These are phyloP conservation scores for Fusarium begoniae DNA, from an alignment of 2,329 filamentous ascomycete species.

Conservation along the genomic window DNA sequence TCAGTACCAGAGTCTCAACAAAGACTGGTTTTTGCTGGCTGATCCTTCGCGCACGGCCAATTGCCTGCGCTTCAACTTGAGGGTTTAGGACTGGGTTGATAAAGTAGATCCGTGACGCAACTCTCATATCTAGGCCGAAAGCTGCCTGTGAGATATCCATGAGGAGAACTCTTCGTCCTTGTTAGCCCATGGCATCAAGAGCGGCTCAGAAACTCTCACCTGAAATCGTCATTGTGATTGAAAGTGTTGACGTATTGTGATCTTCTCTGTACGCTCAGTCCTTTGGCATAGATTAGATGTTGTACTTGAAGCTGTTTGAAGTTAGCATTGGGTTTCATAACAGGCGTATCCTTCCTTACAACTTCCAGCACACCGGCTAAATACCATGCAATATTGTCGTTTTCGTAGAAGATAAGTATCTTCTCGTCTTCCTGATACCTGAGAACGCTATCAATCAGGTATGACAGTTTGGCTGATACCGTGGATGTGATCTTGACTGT, in stretches of 20 bases:
- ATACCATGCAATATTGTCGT: slow-evolving; percentile 87
- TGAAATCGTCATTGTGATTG: slow-evolving; percentile 72
- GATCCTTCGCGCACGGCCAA: slow-evolving; percentile 89
- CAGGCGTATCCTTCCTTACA: slow-evolving; percentile 47
- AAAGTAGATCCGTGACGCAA: slow-evolving; percentile 87
- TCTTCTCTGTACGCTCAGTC: slow-evolving; percentile 67
- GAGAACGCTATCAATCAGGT: slow-evolving; percentile 78
- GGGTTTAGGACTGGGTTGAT: slow-evolving; percentile 88
- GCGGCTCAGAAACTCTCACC: slow-evolving; percentile 44
- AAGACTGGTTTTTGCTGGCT: slow-evolving; percentile 81
- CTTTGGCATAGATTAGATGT: slow-evolving; percentile 74
- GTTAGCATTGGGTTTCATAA: slow-evolving; percentile 4
- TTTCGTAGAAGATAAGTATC: slow-evolving; percentile 92
- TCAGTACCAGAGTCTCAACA: slow-evolving; percentile 86
- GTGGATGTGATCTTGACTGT: slow-evolving; percentile 77
- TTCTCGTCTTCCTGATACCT: slow-evolving; percentile 78
- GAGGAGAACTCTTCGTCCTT: slow-evolving; percentile 71
- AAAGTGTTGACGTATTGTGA: slow-evolving; percentile 83
- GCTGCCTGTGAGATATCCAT: slow-evolving; percentile 94
- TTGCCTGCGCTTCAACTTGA: slow-evolving; percentile 86
- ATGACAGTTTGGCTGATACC: slow-evolving; percentile 86
- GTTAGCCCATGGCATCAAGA: background rate
- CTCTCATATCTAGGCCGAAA: slow-evolving; percentile 85
- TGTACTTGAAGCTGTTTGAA: slow-evolving; percentile 60
- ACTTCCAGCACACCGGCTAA: slow-evolving; percentile 84